Evolutionary conservation across 306 rosid species (phyloP).

Genomic region (Dalbergia oliveri): DNA sequence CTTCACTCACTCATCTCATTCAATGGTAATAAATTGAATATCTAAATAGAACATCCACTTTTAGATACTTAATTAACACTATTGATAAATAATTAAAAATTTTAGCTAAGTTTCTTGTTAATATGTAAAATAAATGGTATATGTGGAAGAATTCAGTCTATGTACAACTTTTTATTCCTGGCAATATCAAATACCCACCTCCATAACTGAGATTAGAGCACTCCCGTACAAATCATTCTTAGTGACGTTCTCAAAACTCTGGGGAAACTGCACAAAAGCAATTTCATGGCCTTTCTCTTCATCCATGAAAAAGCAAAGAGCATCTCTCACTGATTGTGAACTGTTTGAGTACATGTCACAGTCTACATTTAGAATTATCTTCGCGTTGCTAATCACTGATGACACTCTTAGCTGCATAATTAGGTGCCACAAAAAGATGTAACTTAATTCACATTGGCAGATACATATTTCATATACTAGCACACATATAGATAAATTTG

Average conservation of each 20-base stretch:
- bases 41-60: too few species aligned
- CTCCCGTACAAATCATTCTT: constrained; percentile 63
- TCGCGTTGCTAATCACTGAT: constrained; percentile 74
- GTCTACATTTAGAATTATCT: constrained; percentile 68
- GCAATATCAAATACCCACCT: constrained; percentile 42
- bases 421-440: too few species aligned
- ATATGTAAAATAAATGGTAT: too few species aligned
- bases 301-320: constrained; percentile 85
- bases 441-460: too few species aligned
- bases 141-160: background rate
- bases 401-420: constrained; percentile 77
- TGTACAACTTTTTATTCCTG: background rate
- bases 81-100: too few species aligned
- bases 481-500: too few species aligned
- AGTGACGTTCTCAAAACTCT: constrained; percentile 54
- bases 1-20: too few species aligned
- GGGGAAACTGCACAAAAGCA: constrained; percentile 78
- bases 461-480: background rate
- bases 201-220: background rate
- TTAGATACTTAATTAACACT: too few species aligned
- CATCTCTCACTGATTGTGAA: constrained; percentile 67
- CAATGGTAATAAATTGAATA: too few species aligned
- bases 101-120: too few species aligned
- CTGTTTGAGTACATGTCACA: constrained; percentile 80
- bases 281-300: constrained; percentile 69